phyloP scores from a whole-genome alignment of 2,329 filamentous ascomycete species.

The Colletotrichum siamense region DNA sequence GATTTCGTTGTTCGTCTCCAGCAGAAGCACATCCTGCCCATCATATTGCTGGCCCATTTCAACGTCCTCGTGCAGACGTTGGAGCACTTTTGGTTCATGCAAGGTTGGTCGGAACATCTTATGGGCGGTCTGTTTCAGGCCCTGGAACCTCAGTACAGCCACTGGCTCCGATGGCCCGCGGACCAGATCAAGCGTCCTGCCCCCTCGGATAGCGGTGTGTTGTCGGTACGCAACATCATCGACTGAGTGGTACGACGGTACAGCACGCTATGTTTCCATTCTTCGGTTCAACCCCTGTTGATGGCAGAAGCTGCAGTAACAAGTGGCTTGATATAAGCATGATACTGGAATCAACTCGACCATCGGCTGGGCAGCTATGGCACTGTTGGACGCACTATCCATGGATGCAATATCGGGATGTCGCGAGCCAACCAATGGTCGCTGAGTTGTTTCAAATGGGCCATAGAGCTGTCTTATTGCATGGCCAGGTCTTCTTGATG shows the following conservation, averaged over 20 bases:
- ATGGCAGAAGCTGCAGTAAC: background rate
- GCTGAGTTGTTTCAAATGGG: background rate
- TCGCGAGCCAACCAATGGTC: background rate
- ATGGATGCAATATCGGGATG: background rate
- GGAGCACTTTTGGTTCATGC: constrained; percentile 26
- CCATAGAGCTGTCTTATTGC: background rate
- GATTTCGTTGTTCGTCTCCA: constrained; percentile 11
- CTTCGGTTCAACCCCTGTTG: background rate
- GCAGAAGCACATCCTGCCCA: constrained; percentile 15
- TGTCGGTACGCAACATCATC: constrained; percentile 19
- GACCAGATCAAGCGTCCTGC: background rate
- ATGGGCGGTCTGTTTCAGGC: constrained; percentile 9
- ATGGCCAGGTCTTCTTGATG: background rate
- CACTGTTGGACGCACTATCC: background rate
- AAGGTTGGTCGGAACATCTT: constrained; percentile 25
- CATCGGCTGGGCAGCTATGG: background rate
- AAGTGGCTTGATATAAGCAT: background rate
- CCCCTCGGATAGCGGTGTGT: constrained; percentile 27
- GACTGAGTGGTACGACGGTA: background rate
- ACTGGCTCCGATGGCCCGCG: constrained; percentile 5
- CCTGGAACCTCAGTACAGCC: background rate
- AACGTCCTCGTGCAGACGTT: constrained; percentile 19
- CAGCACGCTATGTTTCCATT: background rate
- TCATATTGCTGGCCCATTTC: constrained; percentile 24
- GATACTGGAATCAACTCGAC: background rate